These are phyloP conservation scores for Rhazya stricta DNA, from an alignment of 257 asterid species.

Conservation along the genomic window DNA sequence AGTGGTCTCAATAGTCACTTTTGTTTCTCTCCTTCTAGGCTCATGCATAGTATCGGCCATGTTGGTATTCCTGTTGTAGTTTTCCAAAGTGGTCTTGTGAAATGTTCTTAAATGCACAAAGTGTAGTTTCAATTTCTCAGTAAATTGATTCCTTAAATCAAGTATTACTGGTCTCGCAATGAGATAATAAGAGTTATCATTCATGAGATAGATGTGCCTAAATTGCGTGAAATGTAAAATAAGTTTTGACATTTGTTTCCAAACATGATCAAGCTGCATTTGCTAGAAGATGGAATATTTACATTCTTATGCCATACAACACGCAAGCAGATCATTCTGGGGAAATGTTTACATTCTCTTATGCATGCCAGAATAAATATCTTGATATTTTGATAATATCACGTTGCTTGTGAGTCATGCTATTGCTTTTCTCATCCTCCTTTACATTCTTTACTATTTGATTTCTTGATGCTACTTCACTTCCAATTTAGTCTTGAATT, in stretches of 20 bases:
- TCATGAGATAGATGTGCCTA: background rate
- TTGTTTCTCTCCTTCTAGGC: background rate
- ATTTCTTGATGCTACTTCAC: background rate
- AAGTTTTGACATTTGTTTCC: background rate
- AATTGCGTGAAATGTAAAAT: too few species aligned
- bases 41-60: background rate
- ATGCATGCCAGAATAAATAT: background rate
- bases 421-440: background rate
- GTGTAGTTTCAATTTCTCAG: too few species aligned
- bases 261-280: background rate
- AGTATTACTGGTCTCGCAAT: background rate
- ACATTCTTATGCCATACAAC: background rate
- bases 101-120: background rate
- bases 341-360: background rate
- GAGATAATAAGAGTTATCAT: background rate
- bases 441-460: background rate
- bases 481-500: background rate
- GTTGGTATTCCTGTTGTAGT: background rate
- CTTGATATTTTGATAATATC: background rate
- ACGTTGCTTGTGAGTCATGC: background rate
- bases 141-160: conserved; percentile 2
- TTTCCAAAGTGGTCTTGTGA: background rate
- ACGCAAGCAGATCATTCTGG: background rate
- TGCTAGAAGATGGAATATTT: background rate
- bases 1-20: conserved; percentile 1